phyloP scores from a whole-genome alignment of 1,284 basidiomycete species.

The Ustilago shanxiensis region DNA sequence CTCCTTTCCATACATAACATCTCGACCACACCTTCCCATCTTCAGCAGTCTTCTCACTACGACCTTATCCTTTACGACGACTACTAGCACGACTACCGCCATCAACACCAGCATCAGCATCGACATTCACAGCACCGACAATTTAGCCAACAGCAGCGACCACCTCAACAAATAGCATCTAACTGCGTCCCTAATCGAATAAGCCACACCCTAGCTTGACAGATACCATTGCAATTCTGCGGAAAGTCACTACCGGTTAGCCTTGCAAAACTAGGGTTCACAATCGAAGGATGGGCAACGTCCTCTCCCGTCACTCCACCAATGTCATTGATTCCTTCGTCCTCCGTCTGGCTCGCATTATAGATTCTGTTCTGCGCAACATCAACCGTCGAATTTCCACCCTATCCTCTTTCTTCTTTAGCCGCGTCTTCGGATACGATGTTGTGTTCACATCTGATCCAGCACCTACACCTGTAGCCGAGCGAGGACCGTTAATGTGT shows the following conservation, averaged over 20 bases:
- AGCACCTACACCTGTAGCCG: neutral
- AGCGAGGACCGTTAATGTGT: conserved; percentile 18
- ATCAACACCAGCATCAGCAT: neutral
- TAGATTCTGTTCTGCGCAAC: conserved; percentile 29
- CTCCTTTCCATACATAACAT: neutral
- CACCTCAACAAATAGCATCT: too few relatives aligned
- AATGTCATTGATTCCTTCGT: conserved; percentile 31
- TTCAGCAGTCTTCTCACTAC: too few relatives aligned
- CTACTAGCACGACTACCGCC: too few relatives aligned
- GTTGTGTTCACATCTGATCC: conserved; percentile 25
- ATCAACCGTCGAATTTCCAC: conserved; percentile 38
- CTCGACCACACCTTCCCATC: neutral
- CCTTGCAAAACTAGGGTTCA: too few relatives aligned
- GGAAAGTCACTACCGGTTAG: too few relatives aligned
- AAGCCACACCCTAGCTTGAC: too few relatives aligned
- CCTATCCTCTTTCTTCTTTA: conserved; percentile 26
- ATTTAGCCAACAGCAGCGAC: neutral
- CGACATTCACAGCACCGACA: neutral
- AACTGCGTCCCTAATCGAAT: too few relatives aligned
- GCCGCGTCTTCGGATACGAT: conserved; percentile 38
- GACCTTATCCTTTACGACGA: too few relatives aligned
- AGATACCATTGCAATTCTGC: too few relatives aligned
- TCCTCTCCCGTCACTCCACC: conserved; percentile 17
- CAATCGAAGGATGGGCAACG: conserved; percentile 33
- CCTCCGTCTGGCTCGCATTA: conserved; percentile 22